These are phyloP conservation scores for Neostapfia colusana DNA, from an alignment of 176 grass and related monocot genomes.

Conservation along the genomic window DNA sequence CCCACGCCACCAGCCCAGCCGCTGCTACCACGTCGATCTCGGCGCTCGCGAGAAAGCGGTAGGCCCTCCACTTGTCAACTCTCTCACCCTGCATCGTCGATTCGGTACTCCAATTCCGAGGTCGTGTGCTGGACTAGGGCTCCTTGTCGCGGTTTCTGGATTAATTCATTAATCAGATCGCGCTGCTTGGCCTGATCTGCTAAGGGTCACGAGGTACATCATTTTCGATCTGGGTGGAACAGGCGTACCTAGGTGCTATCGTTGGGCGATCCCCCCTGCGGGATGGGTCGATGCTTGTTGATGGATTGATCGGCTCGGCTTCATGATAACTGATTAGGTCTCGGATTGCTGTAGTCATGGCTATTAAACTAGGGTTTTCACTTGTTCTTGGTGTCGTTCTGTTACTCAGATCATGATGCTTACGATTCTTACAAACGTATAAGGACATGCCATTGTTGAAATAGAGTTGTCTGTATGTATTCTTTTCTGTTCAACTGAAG, in stretches of 20 bases:
- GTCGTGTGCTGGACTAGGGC: not conserved
- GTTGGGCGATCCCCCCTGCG: not conserved
- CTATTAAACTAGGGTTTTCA: conserved; percentile 12
- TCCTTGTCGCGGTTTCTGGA: not conserved
- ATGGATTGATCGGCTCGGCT: not conserved
- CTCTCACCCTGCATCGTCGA: not conserved
- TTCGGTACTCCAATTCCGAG: not conserved
- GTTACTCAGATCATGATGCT: not conserved
- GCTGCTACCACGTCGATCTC: conserved; percentile 75
- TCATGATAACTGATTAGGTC: not conserved
- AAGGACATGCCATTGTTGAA: not conserved
- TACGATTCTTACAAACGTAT: not conserved
- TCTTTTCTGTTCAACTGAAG: not conserved
- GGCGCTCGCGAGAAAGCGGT: conserved; percentile 81
- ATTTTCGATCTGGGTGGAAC: conserved; percentile 8
- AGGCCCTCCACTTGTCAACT: not conserved
- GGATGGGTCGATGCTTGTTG: not conserved
- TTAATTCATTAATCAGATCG: not conserved
- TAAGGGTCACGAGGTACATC: not conserved
- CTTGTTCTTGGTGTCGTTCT: not conserved
- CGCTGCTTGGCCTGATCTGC: not conserved
- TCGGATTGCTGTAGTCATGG: not conserved
- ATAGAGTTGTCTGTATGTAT: not conserved
- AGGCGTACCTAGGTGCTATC: not conserved
- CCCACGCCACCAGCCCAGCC: conserved; percentile 38